Base-by-base conservation (phyloP, 2,329 filamentous ascomycete species). In the Chaetomiaceae sp. region DNA sequence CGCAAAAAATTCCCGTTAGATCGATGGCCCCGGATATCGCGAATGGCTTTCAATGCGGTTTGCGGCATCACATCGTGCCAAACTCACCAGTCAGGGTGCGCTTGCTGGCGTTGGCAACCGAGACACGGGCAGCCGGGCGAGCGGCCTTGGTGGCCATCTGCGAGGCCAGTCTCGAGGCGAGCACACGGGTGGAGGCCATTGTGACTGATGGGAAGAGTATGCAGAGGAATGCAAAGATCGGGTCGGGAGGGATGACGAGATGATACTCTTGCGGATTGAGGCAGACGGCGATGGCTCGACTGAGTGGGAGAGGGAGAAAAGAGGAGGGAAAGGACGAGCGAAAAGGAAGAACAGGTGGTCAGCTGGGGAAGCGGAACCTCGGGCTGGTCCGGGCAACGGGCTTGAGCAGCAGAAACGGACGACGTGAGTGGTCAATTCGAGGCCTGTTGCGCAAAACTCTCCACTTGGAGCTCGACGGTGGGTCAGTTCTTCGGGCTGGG, bases 121-220 rank as follows among this genome's bases (percentile, higher is more conserved):
- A 76, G 67, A 77, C 75, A 67, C 84, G 84, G 68, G 84, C 72
- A 72, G 83, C 83, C 75, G 86, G 85, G 73, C 86, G 86, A 73
- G 85, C 85, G 73, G 83, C 84, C 83, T 86, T 87, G 75, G 78
- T 74, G 71, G 83, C 82, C 82, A 86, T 85, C 75, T 85, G 81
- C 70, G 82, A 79, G 73, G 85, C 84, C 78, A 89, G 79, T 73
- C 86, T 83, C 68, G 85, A 84, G 71, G 86, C 82, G 75, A 88
- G 79, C 73, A 89, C 79, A 76, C 86, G 86, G 72, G 82, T 76
- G 73, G 82, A 79, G 73, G 86, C 83, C 86, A 90, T 90, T 88
- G 80, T 81, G 80, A 83, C 74, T 76, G 76, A 72, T 75, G 66
- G 68, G 69, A 72, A 54, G 70, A 71, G 65, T 64, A 62, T 63